Percentiles rank a stretch among this genome's conserved stretches.
Evolutionary conservation across 2,329 filamentous ascomycete genomes (phyloP).

Genomic region (Fusarium ramigenum): DNA sequence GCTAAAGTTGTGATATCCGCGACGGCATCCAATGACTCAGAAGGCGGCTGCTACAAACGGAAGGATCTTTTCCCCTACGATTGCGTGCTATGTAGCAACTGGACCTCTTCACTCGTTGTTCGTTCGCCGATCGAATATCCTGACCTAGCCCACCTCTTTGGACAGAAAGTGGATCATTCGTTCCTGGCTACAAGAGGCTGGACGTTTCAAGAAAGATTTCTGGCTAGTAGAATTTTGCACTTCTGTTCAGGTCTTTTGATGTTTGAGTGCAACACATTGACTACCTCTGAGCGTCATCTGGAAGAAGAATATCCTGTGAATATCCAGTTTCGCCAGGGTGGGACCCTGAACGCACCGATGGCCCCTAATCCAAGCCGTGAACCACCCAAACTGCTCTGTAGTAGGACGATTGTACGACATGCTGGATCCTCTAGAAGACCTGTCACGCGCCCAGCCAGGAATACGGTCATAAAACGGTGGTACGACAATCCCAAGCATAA

Average conservation of each 20-base stretch:
- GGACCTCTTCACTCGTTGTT: fast-evolving
- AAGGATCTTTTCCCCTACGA: neutral
- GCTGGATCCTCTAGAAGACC: neutral
- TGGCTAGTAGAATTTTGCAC: neutral
- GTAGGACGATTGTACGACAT: neutral
- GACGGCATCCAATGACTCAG: neutral
- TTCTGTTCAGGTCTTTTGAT: neutral
- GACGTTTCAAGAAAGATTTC: neutral
- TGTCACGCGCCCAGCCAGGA: fast-evolving
- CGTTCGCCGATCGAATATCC: neutral
- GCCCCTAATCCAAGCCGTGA: neutral
- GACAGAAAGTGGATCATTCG: fast-evolving
- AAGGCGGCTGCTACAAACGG: neutral
- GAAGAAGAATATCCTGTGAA: neutral
- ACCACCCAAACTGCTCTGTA: neutral
- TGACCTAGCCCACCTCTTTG: neutral
- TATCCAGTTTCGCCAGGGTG: fast-evolving
- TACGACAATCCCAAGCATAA: fast-evolving
- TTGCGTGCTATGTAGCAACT: fast-evolving
- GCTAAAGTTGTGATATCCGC: neutral
- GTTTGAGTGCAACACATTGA: neutral
- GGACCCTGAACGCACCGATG: fast-evolving
- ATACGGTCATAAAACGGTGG: too few relatives aligned
- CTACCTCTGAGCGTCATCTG: neutral
- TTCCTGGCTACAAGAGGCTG: neutral